Evolutionary conservation across 805 yeast species (phyloP), one percentile per base, ranked within the genome.

Genomic region (Metschnikowia vanudenii): DNA sequence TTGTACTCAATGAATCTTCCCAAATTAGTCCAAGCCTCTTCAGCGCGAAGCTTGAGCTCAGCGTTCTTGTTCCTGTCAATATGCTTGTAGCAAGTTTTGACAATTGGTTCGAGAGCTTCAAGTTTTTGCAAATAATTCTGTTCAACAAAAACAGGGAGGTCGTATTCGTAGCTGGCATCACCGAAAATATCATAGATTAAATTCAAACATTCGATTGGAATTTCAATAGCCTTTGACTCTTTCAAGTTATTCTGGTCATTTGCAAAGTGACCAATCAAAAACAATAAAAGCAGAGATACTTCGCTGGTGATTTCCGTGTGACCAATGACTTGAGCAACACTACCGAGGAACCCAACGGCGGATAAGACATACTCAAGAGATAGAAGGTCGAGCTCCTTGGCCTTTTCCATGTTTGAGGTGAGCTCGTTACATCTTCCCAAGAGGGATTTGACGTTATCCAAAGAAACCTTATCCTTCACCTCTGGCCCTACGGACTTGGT

Each of bases 1-100:
- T 94, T 92, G 68, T 92, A 92, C 46, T 78, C 78, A 45, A 92
- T 80, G 62, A 94, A 92, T 49, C 96, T 73, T 12, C 76, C 81
- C 54, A 92, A 67, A 54, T 88, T 90, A 37, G 65, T 62, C 55
- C 80, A 71, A 1, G 85, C 81, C 48, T 86, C 94, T 43, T 82
- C 86, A 30, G 84, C 87, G 52, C 74, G 75, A 16, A 64, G 69
- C 62, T 88, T 84, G 55, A 87, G 70, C 36, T 68, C 78, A 1
- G 75, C 67, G 49, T 79, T 64, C 50, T 75, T 78, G 51, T 84
- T 80, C 61, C 81, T 84, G 61, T 87, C 95, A 36, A 88, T 78
- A 44, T 76, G 71, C 60, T 83, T 85, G 58, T 82, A 77, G 38
- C 71, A 64, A 3, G 74, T 65, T 52, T 76, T 80, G 46, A 84